phyloP scores from a whole-genome alignment of 2,329 filamentous ascomycete genomes.

The Colletotrichum euphorbiae region DNA sequence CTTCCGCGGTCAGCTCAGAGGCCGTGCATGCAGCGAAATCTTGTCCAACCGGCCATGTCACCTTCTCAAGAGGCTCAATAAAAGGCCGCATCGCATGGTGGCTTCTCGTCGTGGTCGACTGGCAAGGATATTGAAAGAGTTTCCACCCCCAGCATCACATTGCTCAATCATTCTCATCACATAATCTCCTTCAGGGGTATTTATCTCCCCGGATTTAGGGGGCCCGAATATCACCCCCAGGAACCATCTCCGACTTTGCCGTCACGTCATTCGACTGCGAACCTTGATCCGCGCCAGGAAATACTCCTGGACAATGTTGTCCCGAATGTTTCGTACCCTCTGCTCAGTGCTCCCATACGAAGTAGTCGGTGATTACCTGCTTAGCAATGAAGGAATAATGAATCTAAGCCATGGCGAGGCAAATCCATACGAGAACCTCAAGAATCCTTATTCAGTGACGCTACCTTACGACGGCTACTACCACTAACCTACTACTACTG shows the following conservation, averaged over 20 bases:
- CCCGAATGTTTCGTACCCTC: not conserved
- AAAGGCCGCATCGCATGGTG: not conserved
- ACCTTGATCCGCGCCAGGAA: conserved; percentile 22
- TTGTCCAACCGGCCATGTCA: not conserved
- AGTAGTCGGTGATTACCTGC: not conserved
- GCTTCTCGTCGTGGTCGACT: not conserved
- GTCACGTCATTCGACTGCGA: conserved; percentile 31
- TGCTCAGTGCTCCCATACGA: not conserved
- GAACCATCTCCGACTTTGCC: conserved; percentile 9
- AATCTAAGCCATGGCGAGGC: not conserved
- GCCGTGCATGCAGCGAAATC: not conserved
- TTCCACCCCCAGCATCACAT: conserved; percentile 1
- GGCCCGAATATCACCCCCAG: conserved; percentile 18
- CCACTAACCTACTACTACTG: too few relatives aligned
- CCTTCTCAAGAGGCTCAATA: not conserved
- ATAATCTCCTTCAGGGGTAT: conserved; percentile 8
- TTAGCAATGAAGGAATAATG: conserved; percentile 1
- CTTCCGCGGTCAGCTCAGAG: conserved; percentile 12
- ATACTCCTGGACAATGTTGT: not conserved
- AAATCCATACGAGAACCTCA: too few relatives aligned
- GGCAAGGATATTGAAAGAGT: conserved; percentile 3
- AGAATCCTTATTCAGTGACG: too few relatives aligned
- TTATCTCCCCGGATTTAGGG: conserved; percentile 30
- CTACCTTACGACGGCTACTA: too few relatives aligned
- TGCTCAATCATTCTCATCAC: conserved; percentile 17